These are phyloP conservation scores for Mentha longifolia DNA, from an alignment of 257 asterid genomes.

Conservation along the genomic window DNA sequence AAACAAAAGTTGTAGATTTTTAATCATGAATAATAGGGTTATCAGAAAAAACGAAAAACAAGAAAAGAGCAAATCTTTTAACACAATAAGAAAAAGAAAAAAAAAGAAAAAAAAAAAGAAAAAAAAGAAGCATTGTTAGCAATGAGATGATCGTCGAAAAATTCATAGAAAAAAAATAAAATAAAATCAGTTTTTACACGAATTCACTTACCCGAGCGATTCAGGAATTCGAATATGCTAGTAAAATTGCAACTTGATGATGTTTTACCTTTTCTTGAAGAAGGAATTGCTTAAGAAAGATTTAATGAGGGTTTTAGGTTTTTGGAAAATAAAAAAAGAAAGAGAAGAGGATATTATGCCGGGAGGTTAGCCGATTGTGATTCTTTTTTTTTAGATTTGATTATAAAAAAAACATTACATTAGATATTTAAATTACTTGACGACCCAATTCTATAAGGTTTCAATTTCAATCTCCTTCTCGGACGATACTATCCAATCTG, in stretches of 20 bases:
- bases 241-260: not conserved
- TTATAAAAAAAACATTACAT: not conserved
- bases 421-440: not conserved
- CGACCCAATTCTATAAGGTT: not conserved
- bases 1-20: too few relatives aligned
- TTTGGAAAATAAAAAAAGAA: not conserved
- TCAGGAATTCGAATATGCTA: not conserved
- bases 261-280: not conserved
- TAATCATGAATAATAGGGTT: not conserved
- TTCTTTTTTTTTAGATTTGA: not conserved
- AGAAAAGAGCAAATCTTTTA: too few relatives aligned
- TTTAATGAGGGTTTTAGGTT: not conserved
- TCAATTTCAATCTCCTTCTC: not conserved
- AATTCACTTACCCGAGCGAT: not conserved
- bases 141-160: not conserved
- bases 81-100: too few relatives aligned
- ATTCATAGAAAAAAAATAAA: not conserved
- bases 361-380: slow-evolving; percentile 33
- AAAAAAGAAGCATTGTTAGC: not conserved
- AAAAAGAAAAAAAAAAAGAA: too few relatives aligned
- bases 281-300: not conserved
- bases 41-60: not conserved
- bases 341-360: slow-evolving; percentile 24
- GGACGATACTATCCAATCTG: too few relatives aligned
- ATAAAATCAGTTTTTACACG: not conserved